Conservation (phyloP, 345 rosid genomes). For the Eucalyptus tenuipes region DNA sequence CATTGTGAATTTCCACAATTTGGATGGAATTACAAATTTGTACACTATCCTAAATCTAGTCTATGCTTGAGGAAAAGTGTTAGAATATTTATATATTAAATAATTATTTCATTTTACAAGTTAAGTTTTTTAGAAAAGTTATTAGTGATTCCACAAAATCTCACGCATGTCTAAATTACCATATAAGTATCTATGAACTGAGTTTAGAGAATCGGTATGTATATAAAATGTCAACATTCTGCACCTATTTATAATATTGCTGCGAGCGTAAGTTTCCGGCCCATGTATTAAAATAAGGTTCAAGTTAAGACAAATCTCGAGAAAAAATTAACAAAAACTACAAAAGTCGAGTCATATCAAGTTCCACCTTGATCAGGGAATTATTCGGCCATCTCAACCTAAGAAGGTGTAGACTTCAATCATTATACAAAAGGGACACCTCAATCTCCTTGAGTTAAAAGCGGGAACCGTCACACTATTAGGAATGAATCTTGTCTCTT, state of each 20-base stretch:
- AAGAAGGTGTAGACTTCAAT: neutral
- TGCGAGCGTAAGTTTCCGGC: neutral
- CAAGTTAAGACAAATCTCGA: neutral
- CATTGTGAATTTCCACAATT: neutral
- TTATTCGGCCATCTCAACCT: neutral
- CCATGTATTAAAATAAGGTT: neutral
- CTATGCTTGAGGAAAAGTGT: accelerated
- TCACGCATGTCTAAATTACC: neutral
- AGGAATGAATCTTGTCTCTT: neutral
- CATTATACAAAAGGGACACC: neutral
- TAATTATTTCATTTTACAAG: neutral
- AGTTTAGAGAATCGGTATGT: neutral
- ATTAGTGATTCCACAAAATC: accelerated
- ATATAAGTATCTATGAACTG: neutral
- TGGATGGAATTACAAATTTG: neutral
- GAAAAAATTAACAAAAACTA: neutral
- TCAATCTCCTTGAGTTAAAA: neutral
- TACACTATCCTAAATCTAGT: neutral
- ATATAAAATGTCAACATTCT: neutral
- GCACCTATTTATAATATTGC: neutral
- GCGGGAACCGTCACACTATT: neutral
- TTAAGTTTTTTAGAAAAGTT: neutral
- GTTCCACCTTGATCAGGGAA: neutral
- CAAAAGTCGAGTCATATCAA: neutral
- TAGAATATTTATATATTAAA: neutral